Base-by-base conservation (phyloP, 2,329 filamentous ascomycete genomes). In the Furcasterigmium furcatum region DNA sequence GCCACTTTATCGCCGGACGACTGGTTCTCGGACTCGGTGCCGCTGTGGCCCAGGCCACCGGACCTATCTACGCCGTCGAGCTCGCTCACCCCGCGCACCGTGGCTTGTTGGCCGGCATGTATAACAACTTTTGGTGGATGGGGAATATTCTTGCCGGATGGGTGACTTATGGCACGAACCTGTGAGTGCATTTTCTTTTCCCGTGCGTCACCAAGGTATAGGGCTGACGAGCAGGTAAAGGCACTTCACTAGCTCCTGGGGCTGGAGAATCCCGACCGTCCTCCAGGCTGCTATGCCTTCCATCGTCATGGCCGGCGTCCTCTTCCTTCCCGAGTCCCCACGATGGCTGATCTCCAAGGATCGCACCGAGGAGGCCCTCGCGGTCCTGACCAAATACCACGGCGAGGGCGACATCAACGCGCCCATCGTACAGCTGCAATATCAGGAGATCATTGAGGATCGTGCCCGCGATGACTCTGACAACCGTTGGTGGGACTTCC, bases 331-430 rank as follows among this genome's bases (percentile, higher is more conserved):
- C 0, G 88, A 92, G 63, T 81, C 74, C 4, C 79, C 79, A 7
- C 76, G 84, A 45, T 91, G 88, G 86, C 77, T 92, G 25, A 87
- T 91, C 57, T 70, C 24, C 63, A 71, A 83, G 49, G 74, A 80
- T 49, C 72, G 77, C 24, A 65, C 72, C 13, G 77, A 82, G 20
- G 71, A 83, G 50, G 80, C 79, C 1, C 64, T 76, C 14, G 68
- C 70, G 9, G 73, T 79, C n/a, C 70, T 86, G 48, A 71, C 74
- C n/a, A 79, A 77, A 51, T 84, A 77, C 54, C 82, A 82, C 52
- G 79, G 76, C 12, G 72, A 84, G 43, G 81, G 78, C 3, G 71
- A 80, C 52, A 68, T 70, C 2, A 62, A 66, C 43, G 73, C 70
- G 0, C 70, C 73, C 1, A 65, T 81, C 41, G 78, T 81, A 3